phyloP scores from a whole-genome alignment of 2,329 filamentous ascomycete species.

The Cladosporium sp. region DNA sequence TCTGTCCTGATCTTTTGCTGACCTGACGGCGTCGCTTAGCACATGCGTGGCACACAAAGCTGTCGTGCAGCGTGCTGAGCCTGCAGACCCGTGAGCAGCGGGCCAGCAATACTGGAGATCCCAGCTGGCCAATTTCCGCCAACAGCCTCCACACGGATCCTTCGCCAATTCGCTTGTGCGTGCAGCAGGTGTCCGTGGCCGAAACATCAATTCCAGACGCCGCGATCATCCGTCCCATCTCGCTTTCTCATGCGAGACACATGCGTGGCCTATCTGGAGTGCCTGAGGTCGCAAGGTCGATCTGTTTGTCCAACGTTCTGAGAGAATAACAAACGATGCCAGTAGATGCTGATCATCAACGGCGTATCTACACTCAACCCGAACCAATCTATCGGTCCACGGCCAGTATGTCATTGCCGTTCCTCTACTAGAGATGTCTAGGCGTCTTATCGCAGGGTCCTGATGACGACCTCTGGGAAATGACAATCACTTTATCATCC shows the following conservation, averaged over 20 bases:
- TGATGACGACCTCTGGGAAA: no score
- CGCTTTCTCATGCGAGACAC: neutral
- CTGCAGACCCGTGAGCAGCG: neutral
- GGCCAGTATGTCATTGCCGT: neutral
- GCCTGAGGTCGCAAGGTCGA: neutral
- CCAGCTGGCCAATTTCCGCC: slow-evolving; percentile 9
- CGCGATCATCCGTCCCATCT: neutral
- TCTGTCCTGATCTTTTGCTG: neutral
- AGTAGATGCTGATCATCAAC: neutral
- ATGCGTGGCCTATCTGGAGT: neutral
- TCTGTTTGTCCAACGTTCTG: no score
- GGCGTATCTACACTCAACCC: neutral
- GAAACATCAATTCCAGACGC: slow-evolving; percentile 10
- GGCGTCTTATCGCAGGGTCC: no score
- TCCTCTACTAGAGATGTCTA: neutral
- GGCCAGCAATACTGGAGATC: neutral
- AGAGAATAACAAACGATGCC: no score
- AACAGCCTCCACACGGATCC: neutral
- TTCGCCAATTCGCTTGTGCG: slow-evolving; percentile 2
- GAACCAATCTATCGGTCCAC: neutral
- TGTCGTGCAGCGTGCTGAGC: neutral
- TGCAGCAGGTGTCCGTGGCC: slow-evolving; percentile 4
- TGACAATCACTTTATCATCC: no score
- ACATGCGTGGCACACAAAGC: neutral
- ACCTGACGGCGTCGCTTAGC: neutral